These are phyloP conservation scores for Fusarium sp. DNA, from an alignment of 2,329 filamentous ascomycete species.

Conservation along the genomic window DNA sequence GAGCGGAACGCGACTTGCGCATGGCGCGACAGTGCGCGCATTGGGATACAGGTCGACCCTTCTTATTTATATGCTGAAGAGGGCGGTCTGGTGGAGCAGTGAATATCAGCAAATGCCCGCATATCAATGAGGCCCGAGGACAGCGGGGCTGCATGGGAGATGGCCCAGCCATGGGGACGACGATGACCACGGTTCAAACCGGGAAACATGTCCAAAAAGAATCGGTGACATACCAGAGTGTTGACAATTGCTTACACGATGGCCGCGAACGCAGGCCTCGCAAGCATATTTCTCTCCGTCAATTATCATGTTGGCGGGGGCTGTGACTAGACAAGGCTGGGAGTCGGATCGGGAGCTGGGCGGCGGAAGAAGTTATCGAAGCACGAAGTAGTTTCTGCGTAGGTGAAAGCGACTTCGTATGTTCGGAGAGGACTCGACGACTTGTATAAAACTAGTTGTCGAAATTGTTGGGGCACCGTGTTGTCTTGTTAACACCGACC, in stretches of 20 bases:
- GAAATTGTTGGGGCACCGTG: slow-evolving; percentile 23
- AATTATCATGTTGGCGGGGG: slow-evolving; percentile 70
- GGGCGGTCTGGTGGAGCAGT: slow-evolving; percentile 73
- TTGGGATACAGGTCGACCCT: slow-evolving; percentile 96
- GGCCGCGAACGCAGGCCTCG: slow-evolving; percentile 96
- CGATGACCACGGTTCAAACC: not conserved
- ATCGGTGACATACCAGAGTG: slow-evolving; percentile 75
- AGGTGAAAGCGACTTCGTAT: slow-evolving; percentile 5
- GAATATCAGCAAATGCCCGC: slow-evolving; percentile 38
- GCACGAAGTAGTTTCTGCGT: slow-evolving; percentile 10
- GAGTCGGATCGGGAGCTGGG: slow-evolving; percentile 20
- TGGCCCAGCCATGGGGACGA: not conserved
- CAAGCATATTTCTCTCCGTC: slow-evolving; percentile 98
- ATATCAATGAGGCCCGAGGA: not conserved
- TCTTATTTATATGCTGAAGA: slow-evolving; percentile 94
- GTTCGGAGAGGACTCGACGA: slow-evolving; percentile 9
- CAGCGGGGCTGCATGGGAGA: not conserved
- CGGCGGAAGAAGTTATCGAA: not conserved
- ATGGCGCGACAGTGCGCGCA: slow-evolving; percentile 95
- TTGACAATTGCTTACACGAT: slow-evolving; percentile 98
- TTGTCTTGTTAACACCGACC: slow-evolving; percentile 27
- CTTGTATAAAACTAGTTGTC: slow-evolving; percentile 22
- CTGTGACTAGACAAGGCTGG: slow-evolving; percentile 15
- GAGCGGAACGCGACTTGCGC: slow-evolving; percentile 93
- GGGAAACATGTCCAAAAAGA: not conserved